Percentiles rank a stretch among this genome's conserved stretches.
Conservation (phyloP, 179 eudicot species). For the Heliamphora pulchella region DNA sequence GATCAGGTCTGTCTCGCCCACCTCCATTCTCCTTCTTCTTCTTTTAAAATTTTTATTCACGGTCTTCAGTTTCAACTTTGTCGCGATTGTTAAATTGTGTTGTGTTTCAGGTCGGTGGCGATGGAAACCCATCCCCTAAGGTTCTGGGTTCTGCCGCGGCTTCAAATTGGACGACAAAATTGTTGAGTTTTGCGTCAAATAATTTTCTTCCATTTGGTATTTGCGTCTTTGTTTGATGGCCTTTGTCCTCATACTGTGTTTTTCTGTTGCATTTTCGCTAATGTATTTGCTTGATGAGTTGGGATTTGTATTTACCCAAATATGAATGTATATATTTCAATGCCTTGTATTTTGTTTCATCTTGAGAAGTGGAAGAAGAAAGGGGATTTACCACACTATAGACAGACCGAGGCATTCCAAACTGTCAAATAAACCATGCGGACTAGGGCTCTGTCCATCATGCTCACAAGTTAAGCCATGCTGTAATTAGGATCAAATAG, state of each 20-base stretch:
- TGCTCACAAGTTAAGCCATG: no score
- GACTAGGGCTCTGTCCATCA: no score
- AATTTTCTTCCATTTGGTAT: conserved; percentile 76
- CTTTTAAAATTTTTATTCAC: not conserved
- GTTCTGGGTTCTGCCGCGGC: conserved; percentile 12
- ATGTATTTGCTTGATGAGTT: not conserved
- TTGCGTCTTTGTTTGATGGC: not conserved
- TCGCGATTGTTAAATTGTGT: not conserved
- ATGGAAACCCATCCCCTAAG: conserved; percentile 14
- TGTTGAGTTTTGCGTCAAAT: conserved; percentile 37
- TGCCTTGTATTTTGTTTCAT: not conserved
- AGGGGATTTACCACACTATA: not conserved
- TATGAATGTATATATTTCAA: not conserved
- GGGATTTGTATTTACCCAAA: not conserved
- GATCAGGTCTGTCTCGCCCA: conserved; percentile 23
- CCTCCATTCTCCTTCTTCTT: not conserved
- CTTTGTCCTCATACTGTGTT: not conserved
- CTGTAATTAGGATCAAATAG: no score
- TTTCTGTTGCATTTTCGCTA: conserved; percentile 1
- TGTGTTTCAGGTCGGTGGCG: conserved; percentile 33
- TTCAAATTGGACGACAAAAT: conserved; percentile 23
- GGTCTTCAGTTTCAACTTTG: not conserved
- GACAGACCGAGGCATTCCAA: not conserved
- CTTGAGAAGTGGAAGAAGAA: not conserved
- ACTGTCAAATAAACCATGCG: no score